Evolutionary conservation across 2,329 filamentous ascomycete genomes (phyloP).

Genomic region (Stagonosporopsis tanaceti): DNA sequence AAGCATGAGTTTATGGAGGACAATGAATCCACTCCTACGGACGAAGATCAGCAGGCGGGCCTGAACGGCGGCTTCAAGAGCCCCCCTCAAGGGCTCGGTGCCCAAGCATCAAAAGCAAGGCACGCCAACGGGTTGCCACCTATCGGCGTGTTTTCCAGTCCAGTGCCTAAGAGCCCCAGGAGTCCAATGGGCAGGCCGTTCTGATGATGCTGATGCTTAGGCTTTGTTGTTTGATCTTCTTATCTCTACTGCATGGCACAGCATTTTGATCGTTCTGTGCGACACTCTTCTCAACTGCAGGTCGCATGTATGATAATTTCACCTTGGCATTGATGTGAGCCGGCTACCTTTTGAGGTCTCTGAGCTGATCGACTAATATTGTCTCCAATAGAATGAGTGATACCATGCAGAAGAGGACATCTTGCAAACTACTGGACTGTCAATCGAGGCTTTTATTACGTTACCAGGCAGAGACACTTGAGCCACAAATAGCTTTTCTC

Average conservation of each 20-base stretch:
- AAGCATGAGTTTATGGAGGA: constrained; percentile 51
- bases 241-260: constrained; percentile 18
- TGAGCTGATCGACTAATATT: not conserved
- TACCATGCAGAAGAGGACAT: not conserved
- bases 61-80: constrained; percentile 29
- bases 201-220: constrained; percentile 6
- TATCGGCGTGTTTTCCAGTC: constrained; percentile 37
- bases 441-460: not conserved
- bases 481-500: not conserved
- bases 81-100: constrained; percentile 20
- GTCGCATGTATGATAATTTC: not conserved
- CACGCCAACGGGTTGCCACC: constrained; percentile 28
- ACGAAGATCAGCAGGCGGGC: constrained; percentile 27
- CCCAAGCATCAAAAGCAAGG: constrained; percentile 11
- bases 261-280: constrained; percentile 1
- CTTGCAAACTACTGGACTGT: not conserved
- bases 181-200: constrained; percentile 38
- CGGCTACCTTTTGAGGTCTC: not conserved
- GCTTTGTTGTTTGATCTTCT: not conserved
- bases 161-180: constrained; percentile 26
- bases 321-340: not conserved
- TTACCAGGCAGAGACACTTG: not conserved
- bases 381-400: not conserved
- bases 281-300: not conserved
- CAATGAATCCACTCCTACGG: constrained; percentile 29